phyloP scores from a whole-genome alignment of 140 eudicot genomes.

The Cichorium intybus region DNA sequence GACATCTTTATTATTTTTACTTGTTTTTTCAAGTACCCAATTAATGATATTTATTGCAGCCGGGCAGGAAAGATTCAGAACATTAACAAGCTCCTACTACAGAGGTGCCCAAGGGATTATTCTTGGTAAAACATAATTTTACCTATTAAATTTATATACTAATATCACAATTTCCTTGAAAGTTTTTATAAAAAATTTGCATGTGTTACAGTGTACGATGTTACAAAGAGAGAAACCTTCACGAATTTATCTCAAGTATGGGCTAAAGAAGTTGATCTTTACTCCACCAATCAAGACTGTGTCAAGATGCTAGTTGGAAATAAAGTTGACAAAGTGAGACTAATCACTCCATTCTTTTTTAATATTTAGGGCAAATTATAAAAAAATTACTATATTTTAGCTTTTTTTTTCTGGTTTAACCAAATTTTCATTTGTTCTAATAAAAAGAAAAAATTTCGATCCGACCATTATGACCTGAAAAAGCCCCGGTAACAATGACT shows the following conservation, averaged over 20 bases:
- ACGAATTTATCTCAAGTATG: constrained; percentile 75
- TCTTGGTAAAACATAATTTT: constrained; percentile 75
- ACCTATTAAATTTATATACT: neutral
- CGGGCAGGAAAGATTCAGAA: constrained; percentile 82
- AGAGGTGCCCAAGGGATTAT: constrained; percentile 89
- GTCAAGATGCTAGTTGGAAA: constrained; percentile 95
- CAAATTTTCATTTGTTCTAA: too few species aligned
- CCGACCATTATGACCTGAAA: too few species aligned
- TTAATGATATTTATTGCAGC: constrained; percentile 49
- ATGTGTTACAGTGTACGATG: constrained; percentile 66
- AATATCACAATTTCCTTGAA: neutral
- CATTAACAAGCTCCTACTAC: constrained; percentile 74
- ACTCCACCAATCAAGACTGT: constrained; percentile 81
- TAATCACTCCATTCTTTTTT: constrained; percentile 22
- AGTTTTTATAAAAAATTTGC: too few species aligned
- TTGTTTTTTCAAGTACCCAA: too few species aligned
- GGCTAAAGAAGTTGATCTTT: constrained; percentile 88
- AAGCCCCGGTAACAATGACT: too few species aligned
- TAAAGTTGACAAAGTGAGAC: constrained; percentile 90
- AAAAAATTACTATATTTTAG: too few species aligned
- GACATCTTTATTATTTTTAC: neutral
- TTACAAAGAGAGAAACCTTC: constrained; percentile 86
- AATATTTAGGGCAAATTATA: too few species aligned
- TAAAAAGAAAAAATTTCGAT: too few species aligned
- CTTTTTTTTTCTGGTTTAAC: too few species aligned